Evolutionary conservation across 305 asterid genomes (phyloP).

Genomic region (Lippia alba): DNA sequence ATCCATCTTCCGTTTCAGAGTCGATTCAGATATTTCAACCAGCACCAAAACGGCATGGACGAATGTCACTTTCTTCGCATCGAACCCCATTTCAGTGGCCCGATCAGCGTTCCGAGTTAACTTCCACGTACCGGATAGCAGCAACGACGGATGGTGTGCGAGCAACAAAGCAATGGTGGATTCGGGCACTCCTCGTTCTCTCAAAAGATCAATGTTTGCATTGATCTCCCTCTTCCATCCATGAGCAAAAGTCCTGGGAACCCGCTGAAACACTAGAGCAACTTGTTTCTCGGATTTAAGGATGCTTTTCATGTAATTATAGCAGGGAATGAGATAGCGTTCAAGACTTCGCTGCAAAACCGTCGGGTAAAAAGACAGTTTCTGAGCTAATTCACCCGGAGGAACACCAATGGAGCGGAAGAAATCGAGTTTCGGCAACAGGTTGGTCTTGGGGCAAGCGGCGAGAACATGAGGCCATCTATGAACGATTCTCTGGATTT

Average conservation of each 20-base stretch:
- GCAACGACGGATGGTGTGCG: not conserved
- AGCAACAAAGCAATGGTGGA: conserved; percentile 22
- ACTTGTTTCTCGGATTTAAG: conserved; percentile 5
- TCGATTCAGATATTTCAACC: not conserved
- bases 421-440: conserved; percentile 42
- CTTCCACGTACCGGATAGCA: not conserved
- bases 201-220: conserved; percentile 30
- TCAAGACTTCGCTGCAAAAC: conserved; percentile 23
- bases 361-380: not conserved
- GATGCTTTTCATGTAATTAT: conserved; percentile 25
- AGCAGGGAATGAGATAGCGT: conserved; percentile 30
- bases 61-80: not conserved
- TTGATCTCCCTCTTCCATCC: not conserved
- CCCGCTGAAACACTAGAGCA: not conserved
- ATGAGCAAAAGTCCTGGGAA: not conserved
- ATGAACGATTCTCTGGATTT: conserved; percentile 17
- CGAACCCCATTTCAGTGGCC: conserved; percentile 23
- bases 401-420: conserved; percentile 34
- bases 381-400: not conserved
- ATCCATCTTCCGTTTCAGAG: conserved; percentile 19
- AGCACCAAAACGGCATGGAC: conserved; percentile 21
- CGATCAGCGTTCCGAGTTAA: not conserved
- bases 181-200: conserved; percentile 35
- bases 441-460: conserved; percentile 27
- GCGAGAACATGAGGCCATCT: conserved; percentile 15